Conservation (phyloP, 805 yeast species). For the Saccharomycopsis fibuligera region DNA sequence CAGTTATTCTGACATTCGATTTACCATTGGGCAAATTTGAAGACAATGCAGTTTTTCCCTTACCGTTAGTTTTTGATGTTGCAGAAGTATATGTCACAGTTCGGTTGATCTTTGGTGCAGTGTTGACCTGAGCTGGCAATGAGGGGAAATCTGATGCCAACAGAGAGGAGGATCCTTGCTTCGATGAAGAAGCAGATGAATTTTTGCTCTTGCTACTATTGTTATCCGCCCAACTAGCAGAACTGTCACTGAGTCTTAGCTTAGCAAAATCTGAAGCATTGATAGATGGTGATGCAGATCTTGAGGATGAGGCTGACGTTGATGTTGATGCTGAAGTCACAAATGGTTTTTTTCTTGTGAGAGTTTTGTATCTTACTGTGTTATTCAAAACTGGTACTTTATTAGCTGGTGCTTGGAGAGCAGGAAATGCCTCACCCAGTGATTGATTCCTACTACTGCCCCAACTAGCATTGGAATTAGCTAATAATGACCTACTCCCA, state of each 20-base stretch:
- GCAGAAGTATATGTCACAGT: constrained; percentile 11
- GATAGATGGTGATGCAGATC: neutral
- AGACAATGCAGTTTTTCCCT: neutral
- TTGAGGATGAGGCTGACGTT: neutral
- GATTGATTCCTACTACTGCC: neutral
- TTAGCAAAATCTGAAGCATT: constrained; percentile 3
- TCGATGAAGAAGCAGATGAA: constrained; percentile 27
- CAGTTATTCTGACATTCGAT: neutral
- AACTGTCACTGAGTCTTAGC: constrained; percentile 8
- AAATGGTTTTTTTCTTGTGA: neutral
- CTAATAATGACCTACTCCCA: too few relatives aligned
- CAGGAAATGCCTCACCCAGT: constrained; percentile 8
- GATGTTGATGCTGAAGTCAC: neutral
- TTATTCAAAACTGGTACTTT: neutral
- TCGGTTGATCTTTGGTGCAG: constrained; percentile 7
- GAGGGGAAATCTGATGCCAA: constrained; percentile 15
- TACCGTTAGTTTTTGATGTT: neutral
- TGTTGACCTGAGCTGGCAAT: constrained; percentile 1
- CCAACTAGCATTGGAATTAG: constrained; percentile 1
- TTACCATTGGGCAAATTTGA: neutral
- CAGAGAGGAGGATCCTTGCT: constrained; percentile 29
- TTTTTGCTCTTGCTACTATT: too few relatives aligned
- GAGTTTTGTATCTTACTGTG: neutral
- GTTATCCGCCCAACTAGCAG: constrained; percentile 25
- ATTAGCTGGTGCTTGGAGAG: neutral